phyloP scores from a whole-genome alignment of 2,329 filamentous ascomycete species.

The Fusarium clavum region DNA sequence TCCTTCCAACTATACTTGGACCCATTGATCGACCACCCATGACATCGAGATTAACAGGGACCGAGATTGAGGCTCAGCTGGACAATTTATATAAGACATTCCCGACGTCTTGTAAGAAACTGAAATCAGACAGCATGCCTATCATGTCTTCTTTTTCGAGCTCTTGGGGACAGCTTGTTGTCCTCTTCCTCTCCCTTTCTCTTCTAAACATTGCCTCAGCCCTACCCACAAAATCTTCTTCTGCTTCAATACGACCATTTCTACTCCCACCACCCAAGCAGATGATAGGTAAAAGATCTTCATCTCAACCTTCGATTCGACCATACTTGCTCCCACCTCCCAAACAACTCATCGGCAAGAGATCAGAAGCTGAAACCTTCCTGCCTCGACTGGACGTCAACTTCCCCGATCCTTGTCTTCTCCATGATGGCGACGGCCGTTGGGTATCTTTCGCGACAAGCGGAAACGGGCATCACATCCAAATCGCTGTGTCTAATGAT shows the following conservation, averaged over 20 bases:
- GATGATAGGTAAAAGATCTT: background rate
- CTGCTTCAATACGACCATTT: slow-evolving; percentile 7
- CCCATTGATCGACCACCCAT: slow-evolving; percentile 38
- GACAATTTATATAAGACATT: slow-evolving; percentile 25
- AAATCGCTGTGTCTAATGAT: slow-evolving; percentile 63
- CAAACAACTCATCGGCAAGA: slow-evolving; percentile 22
- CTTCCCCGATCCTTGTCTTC: slow-evolving; percentile 67
- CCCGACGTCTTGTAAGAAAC: background rate
- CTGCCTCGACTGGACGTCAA: slow-evolving; percentile 48
- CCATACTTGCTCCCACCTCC: slow-evolving; percentile 13
- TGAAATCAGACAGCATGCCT: slow-evolving; percentile 10
- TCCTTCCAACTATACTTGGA: slow-evolving; percentile 8
- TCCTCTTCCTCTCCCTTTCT: slow-evolving; percentile 8
- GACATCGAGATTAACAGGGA: slow-evolving; percentile 38
- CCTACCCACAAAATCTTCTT: slow-evolving; percentile 11
- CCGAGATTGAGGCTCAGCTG: slow-evolving; percentile 37
- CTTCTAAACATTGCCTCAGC: slow-evolving; percentile 7
- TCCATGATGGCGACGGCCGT: slow-evolving; percentile 58
- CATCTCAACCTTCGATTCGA: background rate
- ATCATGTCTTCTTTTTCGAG: slow-evolving; percentile 24
- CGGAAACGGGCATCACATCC: slow-evolving; percentile 62
- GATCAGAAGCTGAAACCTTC: slow-evolving; percentile 26
- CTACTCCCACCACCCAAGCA: slow-evolving; percentile 5
- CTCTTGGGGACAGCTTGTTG: slow-evolving; percentile 17
- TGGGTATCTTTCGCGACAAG: slow-evolving; percentile 71